phyloP scores from a whole-genome alignment of 2,329 filamentous ascomycete species.

The Trichophaea hybrida region DNA sequence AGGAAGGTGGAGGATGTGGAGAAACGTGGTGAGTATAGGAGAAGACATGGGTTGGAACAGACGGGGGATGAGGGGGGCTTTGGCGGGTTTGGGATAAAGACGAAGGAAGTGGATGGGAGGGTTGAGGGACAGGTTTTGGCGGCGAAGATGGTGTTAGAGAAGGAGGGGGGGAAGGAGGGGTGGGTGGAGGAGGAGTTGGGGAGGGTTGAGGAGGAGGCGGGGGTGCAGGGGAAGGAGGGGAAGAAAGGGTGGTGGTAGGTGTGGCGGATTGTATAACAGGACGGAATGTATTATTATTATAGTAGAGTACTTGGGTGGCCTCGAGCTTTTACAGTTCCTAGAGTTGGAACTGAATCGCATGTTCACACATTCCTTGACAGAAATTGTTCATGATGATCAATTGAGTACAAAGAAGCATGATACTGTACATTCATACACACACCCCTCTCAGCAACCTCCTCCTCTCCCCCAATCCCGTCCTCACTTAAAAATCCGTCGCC shows the following conservation, averaged over 20 bases:
- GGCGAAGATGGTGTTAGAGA: not conserved
- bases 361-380: too few species aligned
- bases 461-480: not conserved
- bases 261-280: not conserved
- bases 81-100: conserved; percentile 34
- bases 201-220: not conserved
- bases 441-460: not conserved
- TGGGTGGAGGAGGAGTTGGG: conserved; percentile 4
- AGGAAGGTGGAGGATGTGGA: conserved; percentile 68
- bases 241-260: not conserved
- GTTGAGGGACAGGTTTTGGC: not conserved
- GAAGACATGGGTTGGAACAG: conserved; percentile 66
- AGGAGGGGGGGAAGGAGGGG: not conserved
- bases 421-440: not conserved
- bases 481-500: conserved; percentile 69
- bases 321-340: too few species aligned
- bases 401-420: too few species aligned
- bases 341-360: too few species aligned
- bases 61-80: conserved; percentile 37
- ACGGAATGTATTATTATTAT: not conserved
- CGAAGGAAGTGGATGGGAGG: conserved; percentile 4
- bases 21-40: conserved; percentile 73
- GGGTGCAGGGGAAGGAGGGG: not conserved
- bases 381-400: too few species aligned
- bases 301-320: not conserved